A percentile compares a stretch with the other conserved stretches of the same genome.
Conservation (phyloP, 2,329 filamentous ascomycete genomes). For the Paecilomyces variotii region DNA sequence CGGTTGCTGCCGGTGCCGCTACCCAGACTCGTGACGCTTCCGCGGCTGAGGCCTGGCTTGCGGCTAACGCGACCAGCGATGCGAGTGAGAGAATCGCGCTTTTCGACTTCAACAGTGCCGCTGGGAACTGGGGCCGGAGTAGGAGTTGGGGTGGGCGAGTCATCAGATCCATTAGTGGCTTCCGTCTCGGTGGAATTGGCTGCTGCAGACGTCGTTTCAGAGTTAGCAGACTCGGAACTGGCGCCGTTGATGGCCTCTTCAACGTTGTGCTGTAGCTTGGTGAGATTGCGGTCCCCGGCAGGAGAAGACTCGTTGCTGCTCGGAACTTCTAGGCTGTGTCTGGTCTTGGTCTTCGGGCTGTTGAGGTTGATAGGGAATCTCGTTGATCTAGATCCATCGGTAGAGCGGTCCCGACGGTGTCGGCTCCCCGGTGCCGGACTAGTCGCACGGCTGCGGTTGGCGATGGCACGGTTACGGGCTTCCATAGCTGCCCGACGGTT, state of each 20-base stretch:
- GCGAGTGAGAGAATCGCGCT: constrained; percentile 57
- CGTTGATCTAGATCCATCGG: constrained; percentile 61
- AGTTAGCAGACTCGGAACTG: constrained; percentile 22
- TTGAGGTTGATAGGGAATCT: constrained; percentile 76
- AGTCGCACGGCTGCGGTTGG: constrained; percentile 62
- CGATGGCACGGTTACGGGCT: constrained; percentile 75
- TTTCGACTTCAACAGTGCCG: constrained; percentile 39
- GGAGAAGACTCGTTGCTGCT: constrained; percentile 44
- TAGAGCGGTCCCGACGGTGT: constrained; percentile 75
- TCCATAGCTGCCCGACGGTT: constrained; percentile 91
- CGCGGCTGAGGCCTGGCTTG: constrained; percentile 41
- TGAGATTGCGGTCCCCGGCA: constrained; percentile 23
- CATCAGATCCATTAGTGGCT: constrained; percentile 17
- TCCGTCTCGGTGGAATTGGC: constrained; percentile 2
- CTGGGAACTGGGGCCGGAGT: constrained; percentile 16
- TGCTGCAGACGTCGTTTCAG: constrained; percentile 20
- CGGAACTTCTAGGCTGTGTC: constrained; percentile 76
- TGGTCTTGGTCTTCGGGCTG: constrained; percentile 48
- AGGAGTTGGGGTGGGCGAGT: constrained; percentile 26
- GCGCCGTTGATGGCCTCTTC: constrained; percentile 37
- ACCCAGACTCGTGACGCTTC: constrained; percentile 19
- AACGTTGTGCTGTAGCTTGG: constrained; percentile 6
- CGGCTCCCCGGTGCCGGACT: constrained; percentile 51
- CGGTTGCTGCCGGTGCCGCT: constrained; percentile 22
- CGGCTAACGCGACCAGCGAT: constrained; percentile 43